A percentile compares a stretch with the other conserved stretches of the same genome.
phyloP scores from a whole-genome alignment of 352 stramenopile species.

The Phytophthora syringae region DNA sequence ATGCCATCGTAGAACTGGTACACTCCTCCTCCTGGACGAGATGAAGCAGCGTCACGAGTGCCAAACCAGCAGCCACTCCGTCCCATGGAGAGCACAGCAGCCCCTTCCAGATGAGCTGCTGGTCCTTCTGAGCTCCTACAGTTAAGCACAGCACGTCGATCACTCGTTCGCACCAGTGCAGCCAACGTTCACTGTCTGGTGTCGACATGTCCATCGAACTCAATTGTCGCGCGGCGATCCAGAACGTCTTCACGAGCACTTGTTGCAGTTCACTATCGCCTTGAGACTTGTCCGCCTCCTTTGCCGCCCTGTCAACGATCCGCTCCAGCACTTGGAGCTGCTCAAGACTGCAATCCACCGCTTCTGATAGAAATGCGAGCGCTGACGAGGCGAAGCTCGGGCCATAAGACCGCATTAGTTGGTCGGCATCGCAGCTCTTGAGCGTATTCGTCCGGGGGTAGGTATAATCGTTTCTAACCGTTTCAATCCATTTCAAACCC shows the following conservation, averaged over 20 bases:
- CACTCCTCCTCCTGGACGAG: neutral
- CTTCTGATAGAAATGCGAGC: constrained; percentile 12
- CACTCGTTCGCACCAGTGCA: neutral
- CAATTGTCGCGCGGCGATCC: neutral
- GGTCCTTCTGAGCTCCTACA: neutral
- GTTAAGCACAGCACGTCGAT: constrained; percentile 1
- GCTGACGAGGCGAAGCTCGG: constrained; percentile 1
- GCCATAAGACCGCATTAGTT: neutral
- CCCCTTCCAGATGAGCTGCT: constrained; percentile 2
- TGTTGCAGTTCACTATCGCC: neutral
- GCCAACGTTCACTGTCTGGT: neutral
- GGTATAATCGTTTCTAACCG: no score
- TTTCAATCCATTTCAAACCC: no score
- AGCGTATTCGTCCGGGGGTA: no score
- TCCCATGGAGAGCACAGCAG: constrained; percentile 14
- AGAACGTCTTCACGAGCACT: constrained; percentile 7
- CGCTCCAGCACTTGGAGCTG: constrained; percentile 15
- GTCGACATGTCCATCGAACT: neutral
- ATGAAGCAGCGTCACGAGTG: constrained; percentile 19
- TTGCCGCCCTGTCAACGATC: constrained; percentile 4
- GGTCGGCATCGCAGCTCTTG: neutral
- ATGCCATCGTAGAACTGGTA: neutral
- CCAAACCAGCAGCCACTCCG: constrained; percentile 10
- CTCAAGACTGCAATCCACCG: neutral
- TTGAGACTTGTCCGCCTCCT: neutral